Evolutionary conservation across 2,329 filamentous ascomycete species (phyloP), one percentile per base, ranked within the genome.

Genomic region (Aspergillus sp.): DNA sequence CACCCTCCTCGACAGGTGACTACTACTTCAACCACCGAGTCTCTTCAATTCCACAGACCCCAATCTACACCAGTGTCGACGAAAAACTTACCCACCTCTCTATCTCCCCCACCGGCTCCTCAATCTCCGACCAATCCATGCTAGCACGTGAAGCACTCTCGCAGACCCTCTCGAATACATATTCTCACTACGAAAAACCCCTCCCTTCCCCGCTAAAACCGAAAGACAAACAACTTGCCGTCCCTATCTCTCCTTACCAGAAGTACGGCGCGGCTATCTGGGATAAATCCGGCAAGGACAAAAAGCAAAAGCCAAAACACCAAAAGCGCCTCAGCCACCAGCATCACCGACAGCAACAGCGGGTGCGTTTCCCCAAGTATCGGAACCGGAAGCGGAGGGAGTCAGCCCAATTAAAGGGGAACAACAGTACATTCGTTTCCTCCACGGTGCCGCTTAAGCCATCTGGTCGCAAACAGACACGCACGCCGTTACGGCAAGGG

Each of bases 241-340:
- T 74, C 2, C 74, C 72, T 2, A 62, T 73, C 9, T 70, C 72
- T 0, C 63, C 69, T 1, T 76, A 76, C 41, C 75, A 76, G 56
- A 71, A 72, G 47, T 71, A 75, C 31, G 73, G 72, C 6, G 56
- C 72, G 0, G 64, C 69, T 3, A 68, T 73, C 43, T 76, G 72
- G 69, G 72, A 73, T n/a, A 63, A 66, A 11, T 57, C 64, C 15
- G 64, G 65, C 25, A 65, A 65, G 46, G 55, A 62, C 19, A 70
- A 62, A 17, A 69, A 9, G 8, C 9, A 3, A 31, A 31, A 31
- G 2, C 27, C 9, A 31, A 31, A 31, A 2, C 27, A 31, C 9
- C 27, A 11, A 31, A 31, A 67, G 49, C 67, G 65, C 19, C 61
- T 62, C 49, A 65, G 59, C 35, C 62, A 62, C 37, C 58, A 61